These are phyloP conservation scores for Peronospora belbahrii DNA, from an alignment of 352 stramenopile species.

Conservation along the genomic window DNA sequence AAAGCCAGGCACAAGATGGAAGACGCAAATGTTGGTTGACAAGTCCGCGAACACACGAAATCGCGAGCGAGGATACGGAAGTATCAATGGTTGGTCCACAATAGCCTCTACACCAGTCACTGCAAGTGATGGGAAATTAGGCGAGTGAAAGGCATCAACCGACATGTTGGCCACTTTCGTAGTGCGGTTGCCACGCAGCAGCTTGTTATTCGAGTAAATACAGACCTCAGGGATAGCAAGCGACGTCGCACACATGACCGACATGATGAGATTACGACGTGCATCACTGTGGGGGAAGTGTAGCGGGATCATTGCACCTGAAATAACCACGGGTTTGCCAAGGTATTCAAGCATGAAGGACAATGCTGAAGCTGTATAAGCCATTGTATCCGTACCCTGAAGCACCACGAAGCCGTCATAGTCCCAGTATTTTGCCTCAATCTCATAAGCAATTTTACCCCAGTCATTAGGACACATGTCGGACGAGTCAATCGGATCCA, in stretches of 20 bases:
- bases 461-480: constrained; percentile 89
- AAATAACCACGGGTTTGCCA: constrained; percentile 93
- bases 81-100: constrained; percentile 84
- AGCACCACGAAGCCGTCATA: constrained; percentile 97
- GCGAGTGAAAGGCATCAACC: constrained; percentile 94
- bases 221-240: constrained; percentile 85
- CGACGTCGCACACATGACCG: constrained; percentile 73
- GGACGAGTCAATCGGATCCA: constrained; percentile 86
- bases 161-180: constrained; percentile 93
- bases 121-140: constrained; percentile 92
- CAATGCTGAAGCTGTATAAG: constrained; percentile 92
- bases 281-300: constrained; percentile 95
- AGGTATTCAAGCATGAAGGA: constrained; percentile 97
- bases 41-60: constrained; percentile 89
- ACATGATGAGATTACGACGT: constrained; percentile 94
- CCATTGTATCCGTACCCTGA: constrained; percentile 97
- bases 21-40: constrained; percentile 89
- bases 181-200: constrained; percentile 91
- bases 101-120: constrained; percentile 90
- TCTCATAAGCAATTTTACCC: constrained; percentile 88
- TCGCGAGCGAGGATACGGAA: constrained; percentile 80
- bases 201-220: constrained; percentile 94
- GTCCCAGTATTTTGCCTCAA: constrained; percentile 91
- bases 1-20: constrained; percentile 87
- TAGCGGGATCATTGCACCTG: constrained; percentile 93